Percentiles rank a stretch among this genome's conserved stretches.
These are phyloP conservation scores for Crepidotus variabilis DNA, from an alignment of 768 basidiomycete species.

Conservation along the genomic window DNA sequence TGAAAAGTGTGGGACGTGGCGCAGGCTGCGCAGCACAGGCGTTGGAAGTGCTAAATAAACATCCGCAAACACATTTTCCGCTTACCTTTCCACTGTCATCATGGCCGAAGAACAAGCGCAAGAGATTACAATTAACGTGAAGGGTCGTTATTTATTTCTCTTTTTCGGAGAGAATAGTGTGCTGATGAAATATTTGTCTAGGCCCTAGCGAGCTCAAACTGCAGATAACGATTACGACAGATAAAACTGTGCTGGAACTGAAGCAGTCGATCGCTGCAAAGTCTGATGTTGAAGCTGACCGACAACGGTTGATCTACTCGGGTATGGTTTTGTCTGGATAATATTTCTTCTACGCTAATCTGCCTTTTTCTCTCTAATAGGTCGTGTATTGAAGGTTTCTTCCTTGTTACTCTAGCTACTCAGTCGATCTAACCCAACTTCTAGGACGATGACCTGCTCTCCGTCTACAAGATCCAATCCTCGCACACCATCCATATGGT, in stretches of 20 bases:
- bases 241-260: conserved; percentile 87
- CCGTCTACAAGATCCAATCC: conserved; percentile 87
- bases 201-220: conserved; percentile 94
- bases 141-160: conserved; percentile 38
- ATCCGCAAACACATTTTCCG: conserved; percentile 13
- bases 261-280: conserved; percentile 86
- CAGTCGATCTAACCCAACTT: not conserved
- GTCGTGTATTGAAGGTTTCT: conserved; percentile 69
- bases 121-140: conserved; percentile 67
- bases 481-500: conserved; percentile 93
- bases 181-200: conserved; percentile 18
- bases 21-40: too few species aligned
- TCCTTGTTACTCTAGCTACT: not conserved
- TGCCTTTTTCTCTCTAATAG: conserved; percentile 26
- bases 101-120: conserved; percentile 47
- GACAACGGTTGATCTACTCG: conserved; percentile 90
- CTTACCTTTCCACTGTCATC: conserved; percentile 22
- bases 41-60: conserved; percentile 1
- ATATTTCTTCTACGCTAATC: not conserved
- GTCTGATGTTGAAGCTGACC: conserved; percentile 81
- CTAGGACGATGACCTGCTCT: conserved; percentile 80
- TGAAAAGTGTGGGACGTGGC: too few species aligned
- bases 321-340: conserved; percentile 40
- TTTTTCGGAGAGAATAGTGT: too few species aligned
- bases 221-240: conserved; percentile 73